phyloP scores from a whole-genome alignment of 2,329 filamentous ascomycete genomes.

The Neoscytalidium dimidiatum region DNA sequence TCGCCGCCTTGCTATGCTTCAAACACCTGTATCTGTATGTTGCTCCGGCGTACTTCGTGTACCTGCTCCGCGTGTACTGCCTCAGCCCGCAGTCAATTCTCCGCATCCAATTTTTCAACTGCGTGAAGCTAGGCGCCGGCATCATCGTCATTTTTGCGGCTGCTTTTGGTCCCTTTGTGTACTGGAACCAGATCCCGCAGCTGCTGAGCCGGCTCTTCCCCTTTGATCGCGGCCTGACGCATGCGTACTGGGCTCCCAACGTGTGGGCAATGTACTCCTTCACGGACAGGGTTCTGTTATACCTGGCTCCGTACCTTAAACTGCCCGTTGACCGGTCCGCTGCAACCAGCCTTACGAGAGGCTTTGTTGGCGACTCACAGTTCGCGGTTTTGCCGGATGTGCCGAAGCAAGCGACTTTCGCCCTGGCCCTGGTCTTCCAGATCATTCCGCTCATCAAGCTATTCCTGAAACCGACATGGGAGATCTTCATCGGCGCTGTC shows the following conservation, averaged over 20 bases:
- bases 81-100: constrained; percentile 76
- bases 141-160: constrained; percentile 70
- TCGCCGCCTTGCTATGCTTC: constrained; percentile 83
- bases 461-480: constrained; percentile 79
- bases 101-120: constrained; percentile 74
- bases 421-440: constrained; percentile 81
- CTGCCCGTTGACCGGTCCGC: constrained; percentile 73
- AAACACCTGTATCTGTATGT: constrained; percentile 99
- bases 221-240: constrained; percentile 89
- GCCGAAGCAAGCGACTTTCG: constrained; percentile 76
- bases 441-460: constrained; percentile 71
- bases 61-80: constrained; percentile 85
- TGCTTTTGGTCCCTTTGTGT: constrained; percentile 88
- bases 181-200: constrained; percentile 81
- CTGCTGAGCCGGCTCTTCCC: constrained; percentile 84
- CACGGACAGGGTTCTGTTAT: constrained; percentile 78
- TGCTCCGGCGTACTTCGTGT: constrained; percentile 93
- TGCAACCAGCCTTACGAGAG: constrained; percentile 85
- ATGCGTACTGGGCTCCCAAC: constrained; percentile 98
- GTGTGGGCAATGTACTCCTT: constrained; percentile 98
- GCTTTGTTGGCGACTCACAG: constrained; percentile 87
- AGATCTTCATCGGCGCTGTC: constrained; percentile 83
- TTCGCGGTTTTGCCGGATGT: constrained; percentile 93
- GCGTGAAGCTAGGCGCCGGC: constrained; percentile 76
- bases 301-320: constrained; percentile 77